Conservation (phyloP, 352 stramenopile species). For the Pythium monospermum region DNA sequence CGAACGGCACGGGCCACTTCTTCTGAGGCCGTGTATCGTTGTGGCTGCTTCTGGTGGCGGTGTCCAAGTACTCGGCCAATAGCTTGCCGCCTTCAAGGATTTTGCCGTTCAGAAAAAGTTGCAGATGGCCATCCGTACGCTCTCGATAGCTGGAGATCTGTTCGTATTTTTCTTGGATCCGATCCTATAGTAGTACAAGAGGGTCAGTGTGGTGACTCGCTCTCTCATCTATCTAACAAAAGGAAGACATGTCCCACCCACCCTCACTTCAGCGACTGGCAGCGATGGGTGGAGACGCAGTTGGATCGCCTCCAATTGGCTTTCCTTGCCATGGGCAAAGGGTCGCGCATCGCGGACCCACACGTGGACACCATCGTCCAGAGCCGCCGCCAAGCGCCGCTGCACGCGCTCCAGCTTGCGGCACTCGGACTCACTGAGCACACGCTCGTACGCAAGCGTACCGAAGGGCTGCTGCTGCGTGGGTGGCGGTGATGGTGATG, state of each 20-base stretch:
- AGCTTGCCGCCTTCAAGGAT: slow-evolving; percentile 35
- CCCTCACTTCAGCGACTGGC: slow-evolving; percentile 39
- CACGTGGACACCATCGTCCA: slow-evolving; percentile 42
- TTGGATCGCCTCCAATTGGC: slow-evolving; percentile 32
- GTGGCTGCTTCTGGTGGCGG: not conserved
- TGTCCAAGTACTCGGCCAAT: slow-evolving; percentile 35
- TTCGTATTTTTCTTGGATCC: slow-evolving; percentile 43
- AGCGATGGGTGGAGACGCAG: slow-evolving; percentile 39
- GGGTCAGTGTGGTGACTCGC: not conserved
- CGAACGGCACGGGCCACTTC: slow-evolving; percentile 43
- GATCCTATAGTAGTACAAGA: slow-evolving; percentile 14
- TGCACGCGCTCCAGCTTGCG: slow-evolving; percentile 30
- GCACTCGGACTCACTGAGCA: slow-evolving; percentile 36
- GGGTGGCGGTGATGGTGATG: not conserved
- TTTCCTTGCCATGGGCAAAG: slow-evolving; percentile 42
- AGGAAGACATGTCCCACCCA: not conserved
- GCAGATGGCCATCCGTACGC: slow-evolving; percentile 32
- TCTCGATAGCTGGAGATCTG: slow-evolving; percentile 34
- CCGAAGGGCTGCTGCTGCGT: slow-evolving; percentile 13
- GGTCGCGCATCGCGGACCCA: slow-evolving; percentile 55
- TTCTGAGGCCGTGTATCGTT: not conserved
- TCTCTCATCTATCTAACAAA: not conserved
- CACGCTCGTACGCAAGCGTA: slow-evolving; percentile 34
- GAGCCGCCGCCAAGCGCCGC: slow-evolving; percentile 4
- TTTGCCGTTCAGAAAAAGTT: slow-evolving; percentile 37